Conservation (phyloP, 495 filamentous ascomycete species). For the Antarctomyces pellizariae region DNA sequence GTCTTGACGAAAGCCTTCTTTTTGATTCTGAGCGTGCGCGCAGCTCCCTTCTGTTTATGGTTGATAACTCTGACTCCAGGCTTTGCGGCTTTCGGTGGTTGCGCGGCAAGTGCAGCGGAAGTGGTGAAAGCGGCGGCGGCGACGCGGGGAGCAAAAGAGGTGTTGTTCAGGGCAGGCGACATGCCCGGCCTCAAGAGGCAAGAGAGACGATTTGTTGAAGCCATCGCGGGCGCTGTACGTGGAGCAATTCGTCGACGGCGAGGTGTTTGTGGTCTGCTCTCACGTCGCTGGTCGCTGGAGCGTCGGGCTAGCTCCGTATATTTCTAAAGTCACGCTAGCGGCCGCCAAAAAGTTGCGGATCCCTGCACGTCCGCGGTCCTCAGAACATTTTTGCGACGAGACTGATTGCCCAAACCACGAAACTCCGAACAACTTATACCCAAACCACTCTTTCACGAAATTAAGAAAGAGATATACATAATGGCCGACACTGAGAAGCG, state of each 20-base stretch:
- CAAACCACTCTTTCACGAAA: neutral
- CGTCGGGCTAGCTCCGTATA: too few relatives aligned
- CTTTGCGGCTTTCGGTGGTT: constrained; percentile 15
- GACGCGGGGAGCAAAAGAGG: constrained; percentile 10
- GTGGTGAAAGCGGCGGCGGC: constrained; percentile 23
- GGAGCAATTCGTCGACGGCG: too few relatives aligned
- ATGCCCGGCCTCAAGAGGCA: constrained; percentile 35
- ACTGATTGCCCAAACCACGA: constrained; percentile 1
- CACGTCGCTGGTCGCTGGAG: too few relatives aligned
- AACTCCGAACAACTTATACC: neutral
- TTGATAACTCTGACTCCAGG: constrained; percentile 14
- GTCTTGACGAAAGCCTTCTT: constrained; percentile 21
- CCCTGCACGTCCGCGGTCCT: too few relatives aligned
- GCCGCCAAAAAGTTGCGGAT: too few relatives aligned
- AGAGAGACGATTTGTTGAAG: constrained; percentile 41
- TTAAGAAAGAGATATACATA: neutral
- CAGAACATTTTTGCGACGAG: constrained; percentile 2
- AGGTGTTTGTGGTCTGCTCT: too few relatives aligned
- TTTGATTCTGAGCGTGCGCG: constrained; percentile 22
- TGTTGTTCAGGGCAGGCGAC: constrained; percentile 12
- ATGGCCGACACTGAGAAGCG: neutral
- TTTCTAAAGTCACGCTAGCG: too few relatives aligned
- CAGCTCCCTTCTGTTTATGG: constrained; percentile 15
- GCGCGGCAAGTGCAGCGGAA: constrained; percentile 17
- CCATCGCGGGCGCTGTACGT: too few relatives aligned